phyloP scores from a whole-genome alignment of 345 rosid species.

The Salix caprea region DNA sequence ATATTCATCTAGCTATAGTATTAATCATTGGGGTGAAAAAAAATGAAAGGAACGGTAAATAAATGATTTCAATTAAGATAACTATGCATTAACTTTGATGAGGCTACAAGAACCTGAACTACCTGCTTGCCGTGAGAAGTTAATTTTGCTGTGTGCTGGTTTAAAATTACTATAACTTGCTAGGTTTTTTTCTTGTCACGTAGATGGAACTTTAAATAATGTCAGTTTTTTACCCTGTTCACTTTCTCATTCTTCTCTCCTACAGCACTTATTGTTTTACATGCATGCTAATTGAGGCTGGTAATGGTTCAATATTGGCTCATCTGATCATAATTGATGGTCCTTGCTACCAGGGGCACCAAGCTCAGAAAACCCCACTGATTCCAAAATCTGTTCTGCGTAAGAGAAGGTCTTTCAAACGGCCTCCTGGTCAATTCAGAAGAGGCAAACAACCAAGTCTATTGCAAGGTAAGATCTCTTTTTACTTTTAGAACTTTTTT shows the following conservation, averaged over 20 bases:
- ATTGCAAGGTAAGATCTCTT: constrained; percentile 46
- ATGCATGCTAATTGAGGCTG: background rate
- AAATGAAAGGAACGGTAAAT: background rate
- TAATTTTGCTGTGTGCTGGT: background rate
- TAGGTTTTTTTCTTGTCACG: background rate
- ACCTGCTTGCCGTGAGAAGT: background rate
- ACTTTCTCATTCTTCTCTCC: background rate
- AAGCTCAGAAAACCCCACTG: constrained; percentile 52
- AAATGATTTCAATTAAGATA: background rate
- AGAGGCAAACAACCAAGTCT: constrained; percentile 60
- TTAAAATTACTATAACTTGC: background rate
- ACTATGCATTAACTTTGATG: background rate
- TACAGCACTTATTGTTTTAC: background rate
- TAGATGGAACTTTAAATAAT: background rate
- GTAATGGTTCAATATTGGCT: background rate
- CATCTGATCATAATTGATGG: background rate
- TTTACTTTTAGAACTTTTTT: background rate
- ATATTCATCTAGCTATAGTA: background rate
- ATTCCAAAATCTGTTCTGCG: constrained; percentile 60
- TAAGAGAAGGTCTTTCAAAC: constrained; percentile 72
- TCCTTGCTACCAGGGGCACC: constrained; percentile 46
- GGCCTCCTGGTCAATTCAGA: constrained; percentile 62
- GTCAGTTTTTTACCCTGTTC: background rate
- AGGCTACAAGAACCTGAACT: background rate
- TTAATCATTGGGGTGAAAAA: background rate